Percentiles rank a stretch among this genome's conserved stretches.
phyloP scores from a whole-genome alignment of 2,329 filamentous ascomycete genomes.

The Epichloe coenophiala region DNA sequence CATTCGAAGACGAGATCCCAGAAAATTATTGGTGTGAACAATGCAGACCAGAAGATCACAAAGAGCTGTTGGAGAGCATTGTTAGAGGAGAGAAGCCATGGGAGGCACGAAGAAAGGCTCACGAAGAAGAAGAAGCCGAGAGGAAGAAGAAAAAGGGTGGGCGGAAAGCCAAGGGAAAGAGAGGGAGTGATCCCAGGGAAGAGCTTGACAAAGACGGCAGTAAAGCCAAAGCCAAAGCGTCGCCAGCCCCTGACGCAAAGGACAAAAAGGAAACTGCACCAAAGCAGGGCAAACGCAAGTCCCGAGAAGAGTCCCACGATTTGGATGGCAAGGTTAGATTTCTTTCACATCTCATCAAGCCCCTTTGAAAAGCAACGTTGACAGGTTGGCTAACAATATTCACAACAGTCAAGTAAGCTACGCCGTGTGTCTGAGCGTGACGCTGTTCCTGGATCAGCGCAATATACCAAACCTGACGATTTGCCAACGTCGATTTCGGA shows the following conservation, averaged over 20 bases:
- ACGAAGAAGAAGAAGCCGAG: conserved; percentile 50
- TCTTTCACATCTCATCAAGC: not conserved
- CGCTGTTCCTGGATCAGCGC: conserved; percentile 18
- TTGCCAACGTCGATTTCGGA: conserved; percentile 36
- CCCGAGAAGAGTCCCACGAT: conserved; percentile 42
- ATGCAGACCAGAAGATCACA: conserved; percentile 75
- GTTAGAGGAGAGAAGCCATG: conserved; percentile 73
- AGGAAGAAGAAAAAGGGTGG: conserved; percentile 43
- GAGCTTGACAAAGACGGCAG: conserved; percentile 37
- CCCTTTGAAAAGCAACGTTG: not conserved
- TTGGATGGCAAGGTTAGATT: conserved; percentile 33
- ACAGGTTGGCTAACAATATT: not conserved
- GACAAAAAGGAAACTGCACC: conserved; percentile 32
- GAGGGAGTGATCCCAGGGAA: conserved; percentile 49
- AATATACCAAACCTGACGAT: conserved; percentile 38
- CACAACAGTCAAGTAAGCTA: conserved; percentile 26
- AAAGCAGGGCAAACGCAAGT: conserved; percentile 42
- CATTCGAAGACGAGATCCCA: conserved; percentile 63
- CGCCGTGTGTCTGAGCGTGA: conserved; percentile 43
- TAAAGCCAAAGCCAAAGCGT: conserved; percentile 22
- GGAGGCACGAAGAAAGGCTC: conserved; percentile 53
- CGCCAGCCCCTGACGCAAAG: conserved; percentile 30
- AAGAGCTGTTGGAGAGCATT: conserved; percentile 65
- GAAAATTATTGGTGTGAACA: conserved; percentile 87
- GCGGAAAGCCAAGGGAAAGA: conserved; percentile 52